These are phyloP conservation scores for Scheffersomyces parashehatae DNA, from an alignment of 1,139 yeast genomes.

Conservation along the genomic window DNA sequence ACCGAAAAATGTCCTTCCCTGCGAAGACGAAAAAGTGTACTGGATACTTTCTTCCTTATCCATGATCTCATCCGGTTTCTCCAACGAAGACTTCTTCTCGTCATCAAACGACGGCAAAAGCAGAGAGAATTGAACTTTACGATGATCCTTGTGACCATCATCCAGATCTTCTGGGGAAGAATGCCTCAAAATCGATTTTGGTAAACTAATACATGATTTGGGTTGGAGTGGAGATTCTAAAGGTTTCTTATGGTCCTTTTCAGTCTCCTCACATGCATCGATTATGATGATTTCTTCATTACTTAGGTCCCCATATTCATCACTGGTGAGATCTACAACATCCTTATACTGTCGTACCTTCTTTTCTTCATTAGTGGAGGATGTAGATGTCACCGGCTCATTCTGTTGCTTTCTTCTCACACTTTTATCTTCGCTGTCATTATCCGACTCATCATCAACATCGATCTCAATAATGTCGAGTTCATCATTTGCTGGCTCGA, in stretches of 20 bases:
- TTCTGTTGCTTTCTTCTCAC: neutral
- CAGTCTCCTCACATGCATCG: constrained; percentile 21
- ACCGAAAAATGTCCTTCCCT: constrained; percentile 19
- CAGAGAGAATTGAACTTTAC: constrained; percentile 11
- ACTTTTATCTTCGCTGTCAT: neutral
- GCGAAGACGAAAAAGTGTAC: constrained; percentile 24
- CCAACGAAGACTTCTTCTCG: constrained; percentile 6
- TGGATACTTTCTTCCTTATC: constrained; percentile 14
- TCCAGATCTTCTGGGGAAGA: constrained; percentile 1
- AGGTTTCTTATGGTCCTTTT: neutral
- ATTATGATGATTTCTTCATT: constrained; percentile 21
- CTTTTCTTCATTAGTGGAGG: constrained; percentile 5
- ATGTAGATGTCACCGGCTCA: neutral
- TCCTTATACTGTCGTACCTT: constrained; percentile 11
- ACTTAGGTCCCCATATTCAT: constrained; percentile 16
- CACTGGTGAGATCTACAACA: constrained; percentile 26
- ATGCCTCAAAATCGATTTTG: constrained; percentile 15
- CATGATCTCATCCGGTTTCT: neutral
- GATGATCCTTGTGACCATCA: constrained; percentile 1
- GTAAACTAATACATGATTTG: constrained; percentile 1
- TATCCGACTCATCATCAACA: constrained; percentile 3
- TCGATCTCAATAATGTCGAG: constrained; percentile 13
- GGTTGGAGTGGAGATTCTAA: constrained; percentile 2
- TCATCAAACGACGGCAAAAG: constrained; percentile 19
- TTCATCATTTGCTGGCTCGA: constrained; percentile 17